A percentile compares a stretch with the other conserved stretches of the same genome.
phyloP scores from a whole-genome alignment of 768 basidiomycete genomes.

The Polyporus arcularius region DNA sequence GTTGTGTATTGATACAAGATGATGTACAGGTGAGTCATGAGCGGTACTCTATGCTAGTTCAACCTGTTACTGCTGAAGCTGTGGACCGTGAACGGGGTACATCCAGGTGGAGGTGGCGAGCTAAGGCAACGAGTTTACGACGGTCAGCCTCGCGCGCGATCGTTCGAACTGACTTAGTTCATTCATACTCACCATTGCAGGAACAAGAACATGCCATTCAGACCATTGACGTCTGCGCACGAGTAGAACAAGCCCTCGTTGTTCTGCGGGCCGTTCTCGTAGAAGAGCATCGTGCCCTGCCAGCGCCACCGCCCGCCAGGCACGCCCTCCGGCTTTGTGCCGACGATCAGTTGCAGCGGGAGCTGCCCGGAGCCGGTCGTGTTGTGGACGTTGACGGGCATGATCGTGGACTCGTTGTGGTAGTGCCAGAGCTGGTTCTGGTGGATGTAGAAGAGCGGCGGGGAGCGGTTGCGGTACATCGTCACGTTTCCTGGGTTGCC shows the following conservation, averaged over 20 bases:
- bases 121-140: constrained; percentile 28
- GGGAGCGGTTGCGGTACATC: constrained; percentile 33
- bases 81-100: constrained; percentile 45
- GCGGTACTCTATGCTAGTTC: constrained; percentile 2
- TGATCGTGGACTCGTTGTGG: constrained; percentile 56
- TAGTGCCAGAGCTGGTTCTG: constrained; percentile 53
- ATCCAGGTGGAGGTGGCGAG: constrained; percentile 39
- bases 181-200: constrained; percentile 44
- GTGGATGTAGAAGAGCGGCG: constrained; percentile 57
- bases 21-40: not conserved
- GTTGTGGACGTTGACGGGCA: constrained; percentile 56
- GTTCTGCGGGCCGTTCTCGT: constrained; percentile 43
- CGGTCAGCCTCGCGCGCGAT: not conserved
- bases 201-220: constrained; percentile 50
- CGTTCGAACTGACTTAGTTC: not conserved
- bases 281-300: constrained; percentile 53
- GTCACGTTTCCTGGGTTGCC: constrained; percentile 53
- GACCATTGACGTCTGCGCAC: constrained; percentile 36
- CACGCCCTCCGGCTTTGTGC: constrained; percentile 40
- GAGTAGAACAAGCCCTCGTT: constrained; percentile 49
- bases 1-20: not conserved
- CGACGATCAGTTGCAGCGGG: constrained; percentile 51
- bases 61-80: constrained; percentile 36
- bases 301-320: constrained; percentile 53
- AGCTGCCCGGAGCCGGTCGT: constrained; percentile 42